A percentile compares a stretch with the other conserved stretches of the same genome.
These are phyloP conservation scores for Diaporthe humulicola DNA, from an alignment of 2,329 filamentous ascomycete species.

Conservation along the genomic window DNA sequence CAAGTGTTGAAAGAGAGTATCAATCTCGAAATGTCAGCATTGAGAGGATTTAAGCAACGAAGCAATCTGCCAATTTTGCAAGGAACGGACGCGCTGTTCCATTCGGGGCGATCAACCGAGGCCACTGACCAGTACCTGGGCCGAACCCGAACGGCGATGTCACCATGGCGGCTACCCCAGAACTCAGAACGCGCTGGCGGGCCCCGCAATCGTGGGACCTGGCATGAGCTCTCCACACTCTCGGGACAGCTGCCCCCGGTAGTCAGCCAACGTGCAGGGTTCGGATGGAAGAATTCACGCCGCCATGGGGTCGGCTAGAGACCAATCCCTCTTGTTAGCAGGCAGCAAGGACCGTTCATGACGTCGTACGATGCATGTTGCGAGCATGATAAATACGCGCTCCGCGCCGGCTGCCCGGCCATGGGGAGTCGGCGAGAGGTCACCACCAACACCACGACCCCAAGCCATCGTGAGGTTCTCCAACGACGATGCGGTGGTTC, in stretches of 20 bases:
- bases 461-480: constrained; percentile 13
- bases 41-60: too few relatives aligned
- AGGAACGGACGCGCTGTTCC: not conserved
- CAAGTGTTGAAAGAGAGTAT: not conserved
- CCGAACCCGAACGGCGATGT: not conserved
- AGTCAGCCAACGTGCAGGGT: constrained; percentile 24
- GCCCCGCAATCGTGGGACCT: constrained; percentile 28
- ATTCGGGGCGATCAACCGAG: constrained; percentile 13
- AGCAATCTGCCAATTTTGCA: not conserved
- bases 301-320: constrained; percentile 25
- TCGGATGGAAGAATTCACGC: constrained; percentile 30
- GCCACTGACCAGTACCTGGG: not conserved
- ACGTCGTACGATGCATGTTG: not conserved
- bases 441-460: not conserved
- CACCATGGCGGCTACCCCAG: not conserved
- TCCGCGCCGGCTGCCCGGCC: not conserved
- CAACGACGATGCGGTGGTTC: constrained; percentile 18
- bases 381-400: constrained; percentile 15
- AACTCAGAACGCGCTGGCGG: not conserved
- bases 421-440: too few relatives aligned
- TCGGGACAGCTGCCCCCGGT: constrained; percentile 32
- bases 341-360: not conserved
- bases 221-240: constrained; percentile 28
- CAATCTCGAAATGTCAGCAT: not conserved
- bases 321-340: not conserved